Evolutionary conservation across 768 basidiomycete species (phyloP).

Genomic region (Chiua virens): DNA sequence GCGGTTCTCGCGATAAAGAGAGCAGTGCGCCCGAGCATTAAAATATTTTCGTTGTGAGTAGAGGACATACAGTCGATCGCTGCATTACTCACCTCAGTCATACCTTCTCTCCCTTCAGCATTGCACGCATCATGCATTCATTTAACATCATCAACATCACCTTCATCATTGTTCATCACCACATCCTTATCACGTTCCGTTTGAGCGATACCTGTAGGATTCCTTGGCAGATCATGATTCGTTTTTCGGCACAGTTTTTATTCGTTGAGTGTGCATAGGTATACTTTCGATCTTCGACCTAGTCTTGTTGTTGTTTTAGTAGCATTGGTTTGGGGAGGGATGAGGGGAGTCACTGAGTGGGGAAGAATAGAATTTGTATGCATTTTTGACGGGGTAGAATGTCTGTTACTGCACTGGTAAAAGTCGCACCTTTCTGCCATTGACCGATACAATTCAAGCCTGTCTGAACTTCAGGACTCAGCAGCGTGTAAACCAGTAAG

Average conservation of each 20-base stretch:
- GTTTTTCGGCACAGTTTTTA: slow-evolving; percentile 10
- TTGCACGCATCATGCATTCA: slow-evolving; percentile 1
- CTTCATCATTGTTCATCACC: slow-evolving; percentile 1
- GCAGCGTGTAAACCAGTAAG: no score
- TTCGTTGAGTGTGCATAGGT: slow-evolving; percentile 19
- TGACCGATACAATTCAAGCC: no score
- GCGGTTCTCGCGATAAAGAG: neutral
- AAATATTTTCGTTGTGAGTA: slow-evolving; percentile 24
- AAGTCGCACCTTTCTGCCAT: neutral
- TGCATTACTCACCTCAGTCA: slow-evolving; percentile 6
- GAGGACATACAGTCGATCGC: neutral
- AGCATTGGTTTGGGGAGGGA: slow-evolving; percentile 2
- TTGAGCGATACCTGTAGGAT: slow-evolving; percentile 5
- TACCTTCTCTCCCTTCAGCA: slow-evolving; percentile 5
- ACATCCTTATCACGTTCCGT: slow-evolving; percentile 2
- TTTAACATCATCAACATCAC: slow-evolving; percentile 5
- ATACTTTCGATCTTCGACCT: slow-evolving; percentile 24
- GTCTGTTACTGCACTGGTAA: no score
- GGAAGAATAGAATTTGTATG: slow-evolving; percentile 3
- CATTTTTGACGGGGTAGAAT: neutral
- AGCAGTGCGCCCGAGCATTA: neutral
- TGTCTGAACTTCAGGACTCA: no score
- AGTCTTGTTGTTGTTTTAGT: slow-evolving; percentile 21
- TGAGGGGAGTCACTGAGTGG: neutral
- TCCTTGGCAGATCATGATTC: neutral